Evolutionary conservation across 1,284 basidiomycete genomes (phyloP), one percentile per base, ranked within the genome.

Genomic region (Ganoderma meredithae): DNA sequence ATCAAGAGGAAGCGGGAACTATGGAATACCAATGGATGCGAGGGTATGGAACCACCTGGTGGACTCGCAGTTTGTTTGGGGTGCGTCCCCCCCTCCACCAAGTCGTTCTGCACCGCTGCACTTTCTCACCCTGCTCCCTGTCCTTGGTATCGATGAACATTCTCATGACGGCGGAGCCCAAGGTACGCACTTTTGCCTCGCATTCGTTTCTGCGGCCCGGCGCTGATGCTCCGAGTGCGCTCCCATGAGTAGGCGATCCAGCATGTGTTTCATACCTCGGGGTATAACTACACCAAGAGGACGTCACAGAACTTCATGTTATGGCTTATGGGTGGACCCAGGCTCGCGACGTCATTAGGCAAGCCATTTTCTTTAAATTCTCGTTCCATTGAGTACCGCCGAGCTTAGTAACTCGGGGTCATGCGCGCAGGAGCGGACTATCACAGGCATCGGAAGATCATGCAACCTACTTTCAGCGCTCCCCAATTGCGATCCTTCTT

Each of bases 381-480:
- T 22, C 8, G 8, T 19, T 22, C 44, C 15, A 1, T 36, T 47
- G 44, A 22, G 5, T 10, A 19, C 7, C 10, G 52, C 27, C 27
- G 15, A 3, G 60, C 19, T 2, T 31, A 22, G 22, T 8, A n/a
- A 25, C 55, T 6, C 22, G 8, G 41, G 1, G 44, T 31, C 27
- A 31, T n/a, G 15, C 6, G 33, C 15, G 0, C 22, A 75, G 77
- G 73, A 7, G 69, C 65, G 33, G 69, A 59, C 13, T 77, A 79
- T 60, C 71, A 67, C 10, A 74, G 77, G 2, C 78, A 79, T n/a
- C 69, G 76, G 27, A 77, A 76, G 65, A 68, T 77, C 53, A 79
- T 79, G 74, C 73, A 70, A 19, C 77, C 77, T 0, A 74, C 78
- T 0, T 79, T 79, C 69, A 66, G 69, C n/a, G 66, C 71, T 0